phyloP scores from a whole-genome alignment of 2,329 filamentous ascomycete species.

The Ramichloridium luteum region DNA sequence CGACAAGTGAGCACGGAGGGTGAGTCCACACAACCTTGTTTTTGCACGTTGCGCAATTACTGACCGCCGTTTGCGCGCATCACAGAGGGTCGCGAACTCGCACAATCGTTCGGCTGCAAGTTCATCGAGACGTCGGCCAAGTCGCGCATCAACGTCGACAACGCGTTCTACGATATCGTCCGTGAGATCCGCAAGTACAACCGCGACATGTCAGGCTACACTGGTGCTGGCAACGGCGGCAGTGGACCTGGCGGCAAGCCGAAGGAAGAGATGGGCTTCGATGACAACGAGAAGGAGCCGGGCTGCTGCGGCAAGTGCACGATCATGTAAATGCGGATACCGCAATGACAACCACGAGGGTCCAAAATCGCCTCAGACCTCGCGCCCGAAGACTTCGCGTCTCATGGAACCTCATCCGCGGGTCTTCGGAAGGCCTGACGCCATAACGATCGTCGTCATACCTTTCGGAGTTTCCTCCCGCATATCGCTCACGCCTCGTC shows the following conservation, averaged over 20 bases:
- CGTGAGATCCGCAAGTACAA: constrained; percentile 97
- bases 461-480: too few relatives aligned
- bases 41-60: constrained; percentile 5
- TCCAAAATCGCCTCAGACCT: too few relatives aligned
- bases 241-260: constrained; percentile 27
- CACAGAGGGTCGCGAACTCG: constrained; percentile 78
- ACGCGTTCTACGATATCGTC: constrained; percentile 96
- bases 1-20: constrained; percentile 85
- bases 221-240: constrained; percentile 50
- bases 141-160: constrained; percentile 94
- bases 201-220: constrained; percentile 90
- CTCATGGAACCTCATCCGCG: too few relatives aligned
- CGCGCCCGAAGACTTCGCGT: too few relatives aligned
- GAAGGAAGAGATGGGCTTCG: constrained; percentile 64
- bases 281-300: constrained; percentile 49
- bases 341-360: not conserved
- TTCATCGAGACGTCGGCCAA: constrained; percentile 99
- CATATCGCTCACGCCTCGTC: too few relatives aligned
- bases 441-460: too few relatives aligned
- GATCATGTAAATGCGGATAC: constrained; percentile 57
- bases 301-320: constrained; percentile 81
- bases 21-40: constrained; percentile 36
- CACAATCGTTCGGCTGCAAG: constrained; percentile 82
- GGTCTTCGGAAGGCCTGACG: too few relatives aligned
- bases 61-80: constrained; percentile 6